These are phyloP conservation scores for Elsinoe necatrix DNA, from an alignment of 2,329 filamentous ascomycete species.

Conservation along the genomic window DNA sequence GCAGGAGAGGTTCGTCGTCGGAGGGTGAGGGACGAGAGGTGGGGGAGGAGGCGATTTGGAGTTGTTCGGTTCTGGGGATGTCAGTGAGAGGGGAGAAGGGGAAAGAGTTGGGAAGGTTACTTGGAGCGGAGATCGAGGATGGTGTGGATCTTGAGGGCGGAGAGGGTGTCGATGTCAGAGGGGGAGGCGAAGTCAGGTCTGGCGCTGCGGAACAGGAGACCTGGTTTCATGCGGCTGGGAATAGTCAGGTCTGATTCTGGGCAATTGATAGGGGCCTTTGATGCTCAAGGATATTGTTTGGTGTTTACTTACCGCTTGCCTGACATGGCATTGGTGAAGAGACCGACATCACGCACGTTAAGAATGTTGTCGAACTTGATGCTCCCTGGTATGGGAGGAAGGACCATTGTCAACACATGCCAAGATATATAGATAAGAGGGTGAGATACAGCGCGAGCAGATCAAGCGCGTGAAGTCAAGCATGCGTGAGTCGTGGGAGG, in stretches of 20 bases:
- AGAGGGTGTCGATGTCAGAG: constrained; percentile 52
- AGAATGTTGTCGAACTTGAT: constrained; percentile 49
- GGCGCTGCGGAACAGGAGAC: constrained; percentile 55
- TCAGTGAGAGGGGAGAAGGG: constrained; percentile 11
- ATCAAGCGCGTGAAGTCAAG: neutral
- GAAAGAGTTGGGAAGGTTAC: constrained; percentile 36
- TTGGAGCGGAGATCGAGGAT: constrained; percentile 74
- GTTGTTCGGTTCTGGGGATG: constrained; percentile 58
- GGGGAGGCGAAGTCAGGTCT: constrained; percentile 62
- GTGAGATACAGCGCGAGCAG: neutral
- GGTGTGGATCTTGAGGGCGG: constrained; percentile 57
- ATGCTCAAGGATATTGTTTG: neutral
- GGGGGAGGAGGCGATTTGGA: constrained; percentile 49
- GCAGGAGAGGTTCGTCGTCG: constrained; percentile 49
- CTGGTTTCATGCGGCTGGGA: constrained; percentile 26
- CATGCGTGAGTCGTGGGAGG: neutral
- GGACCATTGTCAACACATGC: constrained; percentile 10
- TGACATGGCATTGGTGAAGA: constrained; percentile 54
- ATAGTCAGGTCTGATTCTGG: neutral
- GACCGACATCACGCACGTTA: constrained; percentile 71
- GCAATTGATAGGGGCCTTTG: constrained; percentile 1
- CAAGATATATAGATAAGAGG: neutral
- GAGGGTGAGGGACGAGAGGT: constrained; percentile 41
- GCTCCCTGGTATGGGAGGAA: neutral
- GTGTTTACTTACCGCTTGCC: constrained; percentile 43